Evolutionary conservation across 2,329 filamentous ascomycete species (phyloP).

Genomic region (Sclerotinia glacialis): DNA sequence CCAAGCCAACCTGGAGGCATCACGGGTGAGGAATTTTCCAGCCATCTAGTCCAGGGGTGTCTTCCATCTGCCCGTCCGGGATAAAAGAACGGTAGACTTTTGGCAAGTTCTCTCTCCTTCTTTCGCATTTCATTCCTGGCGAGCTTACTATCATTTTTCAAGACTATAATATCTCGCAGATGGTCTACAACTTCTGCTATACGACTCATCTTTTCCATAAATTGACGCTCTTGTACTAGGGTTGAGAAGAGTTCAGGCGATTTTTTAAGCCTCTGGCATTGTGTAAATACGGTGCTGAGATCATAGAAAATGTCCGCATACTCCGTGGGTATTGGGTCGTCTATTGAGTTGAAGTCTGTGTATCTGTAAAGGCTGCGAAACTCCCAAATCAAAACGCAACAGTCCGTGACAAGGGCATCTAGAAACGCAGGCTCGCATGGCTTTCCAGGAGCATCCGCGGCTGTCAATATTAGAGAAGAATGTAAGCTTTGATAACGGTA

Average conservation of each 20-base stretch:
- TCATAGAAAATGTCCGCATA: constrained; percentile 5
- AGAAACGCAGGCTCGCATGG: constrained; percentile 9
- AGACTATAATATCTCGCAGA: neutral
- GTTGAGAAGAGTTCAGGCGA: constrained; percentile 22
- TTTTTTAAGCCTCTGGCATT: constrained; percentile 20
- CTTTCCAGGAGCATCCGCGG: neutral
- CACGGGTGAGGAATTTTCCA: constrained; percentile 19
- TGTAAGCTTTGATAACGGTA: neutral
- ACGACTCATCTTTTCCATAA: neutral
- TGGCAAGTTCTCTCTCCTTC: neutral
- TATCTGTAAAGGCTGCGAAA: neutral
- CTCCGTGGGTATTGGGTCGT: constrained; percentile 1
- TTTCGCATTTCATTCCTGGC: constrained; percentile 1
- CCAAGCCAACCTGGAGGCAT: constrained; percentile 12
- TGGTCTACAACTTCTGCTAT: neutral
- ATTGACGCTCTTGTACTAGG: neutral
- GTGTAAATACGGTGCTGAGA: constrained; percentile 15
- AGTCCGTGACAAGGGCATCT: constrained; percentile 2
- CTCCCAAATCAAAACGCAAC: neutral
- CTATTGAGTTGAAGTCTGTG: neutral
- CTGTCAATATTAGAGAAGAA: neutral
- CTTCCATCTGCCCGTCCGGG: constrained; percentile 9
- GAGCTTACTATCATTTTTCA: neutral
- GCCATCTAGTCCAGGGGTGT: constrained; percentile 23
- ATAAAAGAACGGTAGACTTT: constrained; percentile 6